Evolutionary conservation across 352 stramenopile species (phyloP).

Genomic region (Phytophthora multivora): DNA sequence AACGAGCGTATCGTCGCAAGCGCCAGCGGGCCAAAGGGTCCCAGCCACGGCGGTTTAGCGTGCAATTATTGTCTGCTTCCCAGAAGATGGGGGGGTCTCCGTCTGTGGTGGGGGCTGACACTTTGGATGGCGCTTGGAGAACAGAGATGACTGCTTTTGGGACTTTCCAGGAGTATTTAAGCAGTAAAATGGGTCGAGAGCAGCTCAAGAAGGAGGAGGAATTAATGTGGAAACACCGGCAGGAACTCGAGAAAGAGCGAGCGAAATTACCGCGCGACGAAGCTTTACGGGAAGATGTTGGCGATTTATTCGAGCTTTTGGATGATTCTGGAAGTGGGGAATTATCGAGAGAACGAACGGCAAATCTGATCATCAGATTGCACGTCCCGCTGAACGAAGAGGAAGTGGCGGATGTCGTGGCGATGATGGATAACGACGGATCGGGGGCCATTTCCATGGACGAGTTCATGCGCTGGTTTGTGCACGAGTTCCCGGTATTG

Average conservation of each 20-base stretch:
- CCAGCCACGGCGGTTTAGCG: slow-evolving; percentile 42
- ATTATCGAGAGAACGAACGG: slow-evolving; percentile 48
- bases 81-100: slow-evolving; percentile 24
- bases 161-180: slow-evolving; percentile 59
- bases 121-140: slow-evolving; percentile 30
- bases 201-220: slow-evolving; percentile 60
- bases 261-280: slow-evolving; percentile 40
- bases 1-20: slow-evolving; percentile 64
- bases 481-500: slow-evolving; percentile 60
- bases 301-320: slow-evolving; percentile 76
- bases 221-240: slow-evolving; percentile 37
- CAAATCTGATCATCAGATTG: slow-evolving; percentile 56
- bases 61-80: slow-evolving; percentile 53
- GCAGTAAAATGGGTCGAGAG: slow-evolving; percentile 49
- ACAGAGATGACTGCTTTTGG: slow-evolving; percentile 62
- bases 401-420: slow-evolving; percentile 67
- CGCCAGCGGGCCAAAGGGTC: slow-evolving; percentile 44
- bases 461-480: slow-evolving; percentile 75
- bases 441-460: slow-evolving; percentile 67
- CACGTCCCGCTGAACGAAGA: slow-evolving; percentile 59
- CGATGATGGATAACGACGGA: slow-evolving; percentile 83
- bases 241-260: slow-evolving; percentile 46
- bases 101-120: neutral
- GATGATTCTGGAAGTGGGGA: slow-evolving; percentile 58
- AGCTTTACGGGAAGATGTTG: slow-evolving; percentile 55